Conservation (phyloP, 306 rosid genomes). For the Ormosia emarginata region DNA sequence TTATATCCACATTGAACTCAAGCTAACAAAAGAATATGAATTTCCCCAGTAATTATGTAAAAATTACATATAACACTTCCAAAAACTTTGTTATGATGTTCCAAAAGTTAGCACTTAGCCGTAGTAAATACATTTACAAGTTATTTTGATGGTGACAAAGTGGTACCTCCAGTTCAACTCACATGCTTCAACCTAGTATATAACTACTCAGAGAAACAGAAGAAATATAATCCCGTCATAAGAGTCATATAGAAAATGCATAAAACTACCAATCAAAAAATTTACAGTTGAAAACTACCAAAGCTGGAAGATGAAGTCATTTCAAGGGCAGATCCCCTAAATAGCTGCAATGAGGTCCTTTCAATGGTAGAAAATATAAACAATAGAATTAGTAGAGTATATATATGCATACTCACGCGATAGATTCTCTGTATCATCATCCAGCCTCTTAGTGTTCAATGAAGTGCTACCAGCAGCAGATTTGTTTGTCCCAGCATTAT, state of each 20-base stretch:
- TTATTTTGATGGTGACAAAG: background rate
- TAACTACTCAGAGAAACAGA: background rate
- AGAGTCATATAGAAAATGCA: background rate
- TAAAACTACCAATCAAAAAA: background rate
- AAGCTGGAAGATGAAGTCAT: background rate
- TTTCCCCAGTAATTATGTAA: background rate
- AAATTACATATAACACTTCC: background rate
- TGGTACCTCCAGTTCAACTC: background rate
- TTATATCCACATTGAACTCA: too few relatives aligned
- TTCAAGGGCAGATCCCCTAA: background rate
- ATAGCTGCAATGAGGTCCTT: background rate
- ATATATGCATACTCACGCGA: slow-evolving; percentile 51
- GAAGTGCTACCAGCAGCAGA: slow-evolving; percentile 83
- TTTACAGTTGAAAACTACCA: background rate
- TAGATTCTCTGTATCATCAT: slow-evolving; percentile 81
- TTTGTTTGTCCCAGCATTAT: slow-evolving; percentile 67
- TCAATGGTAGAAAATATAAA: background rate
- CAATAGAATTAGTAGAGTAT: background rate
- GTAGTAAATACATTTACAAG: background rate
- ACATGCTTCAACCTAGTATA: background rate
- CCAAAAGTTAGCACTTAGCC: background rate
- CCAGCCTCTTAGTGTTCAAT: slow-evolving; percentile 83
- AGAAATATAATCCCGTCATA: background rate
- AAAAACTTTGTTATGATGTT: background rate
- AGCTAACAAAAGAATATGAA: background rate